Percentiles rank a stretch among this genome's conserved stretches.
Conservation (phyloP, 306 rosid genomes). For the Lathyrus oleraceus region DNA sequence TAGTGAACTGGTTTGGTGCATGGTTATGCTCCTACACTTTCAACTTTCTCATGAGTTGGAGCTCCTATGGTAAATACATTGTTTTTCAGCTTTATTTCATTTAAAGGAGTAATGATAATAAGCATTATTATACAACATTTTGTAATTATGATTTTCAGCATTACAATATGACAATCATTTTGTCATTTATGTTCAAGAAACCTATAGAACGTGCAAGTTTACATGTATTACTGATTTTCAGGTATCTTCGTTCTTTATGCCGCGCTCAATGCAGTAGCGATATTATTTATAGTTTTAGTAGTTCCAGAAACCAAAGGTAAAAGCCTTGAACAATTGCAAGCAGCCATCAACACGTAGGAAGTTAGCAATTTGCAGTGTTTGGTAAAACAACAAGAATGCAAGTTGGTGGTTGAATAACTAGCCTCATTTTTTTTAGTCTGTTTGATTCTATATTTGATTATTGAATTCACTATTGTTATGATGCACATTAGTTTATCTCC, state of each 20-base stretch:
- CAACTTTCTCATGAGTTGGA: conserved; percentile 86
- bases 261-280: conserved; percentile 59
- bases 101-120: no score
- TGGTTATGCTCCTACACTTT: conserved; percentile 89
- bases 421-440: not conserved
- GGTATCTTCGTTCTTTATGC: conserved; percentile 82
- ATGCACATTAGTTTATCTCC: no score
- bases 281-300: conserved; percentile 56
- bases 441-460: conserved; percentile 16
- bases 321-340: conserved; percentile 87
- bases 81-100: conserved; percentile 6
- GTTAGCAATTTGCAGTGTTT: conserved; percentile 1
- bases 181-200: conserved; percentile 3
- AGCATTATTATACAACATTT: no score
- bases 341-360: conserved; percentile 58
- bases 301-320: conserved; percentile 93
- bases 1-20: conserved; percentile 90
- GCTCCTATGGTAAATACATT: conserved; percentile 64
- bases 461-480: not conserved
- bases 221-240: conserved; percentile 43
- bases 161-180: not conserved
- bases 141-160: no score
- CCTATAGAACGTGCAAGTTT: conserved; percentile 2
- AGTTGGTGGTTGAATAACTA: conserved; percentile 4
- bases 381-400: not conserved